Evolutionary conservation across 768 basidiomycete species (phyloP), one percentile per base, ranked within the genome.

Genomic region (Gelatoporia subvermispora): DNA sequence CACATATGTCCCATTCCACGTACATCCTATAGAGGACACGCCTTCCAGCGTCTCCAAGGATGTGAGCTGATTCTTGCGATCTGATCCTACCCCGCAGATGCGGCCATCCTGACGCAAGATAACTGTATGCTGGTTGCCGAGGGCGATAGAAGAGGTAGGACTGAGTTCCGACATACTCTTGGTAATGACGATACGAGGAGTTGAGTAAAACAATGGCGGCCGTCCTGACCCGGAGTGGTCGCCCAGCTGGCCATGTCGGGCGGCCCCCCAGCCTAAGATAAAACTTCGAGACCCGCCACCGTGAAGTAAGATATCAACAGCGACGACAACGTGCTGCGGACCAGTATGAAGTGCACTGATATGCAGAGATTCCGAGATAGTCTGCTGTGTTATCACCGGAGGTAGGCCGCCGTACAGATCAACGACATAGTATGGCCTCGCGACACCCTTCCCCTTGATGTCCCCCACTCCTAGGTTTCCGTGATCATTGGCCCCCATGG

Each of bases 211-310:
- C 0, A 66, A 52, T 9, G 61, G 46, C 13, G 61, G 55, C 24
- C 64, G 65, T 24, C 54, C 55, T 25, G 46, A 48, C 8, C 53
- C 36, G 24, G 57, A 51, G 22, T 52, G 34, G 16, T 62, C 53
- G 3, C 87, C 88, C 1, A 98, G 76, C 60, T 97, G 93, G 3
- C 92, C 91, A 58, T 94, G 91, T 25, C 94, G 72, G 13, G 81
- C 77, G 2, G 82, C 71, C 4, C 93, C 94, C 93, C 94, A 97
- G 7, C 93, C 93, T 4, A 84, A 72, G 11, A 76, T 22, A 39
- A 66, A 53, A 43, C 59, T 65, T 16, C 47, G 44, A 4, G 52
- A 39, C 17, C 52, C 48, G 18, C 60, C 58, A 43, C 67, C 60
- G 2, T 47, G 43, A 20, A 56, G 39, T 11, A 61, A 50, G 8